A percentile compares a stretch with the other conserved stretches of the same genome.
phyloP scores from a whole-genome alignment of 2,329 filamentous ascomycete species.

The Pezizomycotina sp. region DNA sequence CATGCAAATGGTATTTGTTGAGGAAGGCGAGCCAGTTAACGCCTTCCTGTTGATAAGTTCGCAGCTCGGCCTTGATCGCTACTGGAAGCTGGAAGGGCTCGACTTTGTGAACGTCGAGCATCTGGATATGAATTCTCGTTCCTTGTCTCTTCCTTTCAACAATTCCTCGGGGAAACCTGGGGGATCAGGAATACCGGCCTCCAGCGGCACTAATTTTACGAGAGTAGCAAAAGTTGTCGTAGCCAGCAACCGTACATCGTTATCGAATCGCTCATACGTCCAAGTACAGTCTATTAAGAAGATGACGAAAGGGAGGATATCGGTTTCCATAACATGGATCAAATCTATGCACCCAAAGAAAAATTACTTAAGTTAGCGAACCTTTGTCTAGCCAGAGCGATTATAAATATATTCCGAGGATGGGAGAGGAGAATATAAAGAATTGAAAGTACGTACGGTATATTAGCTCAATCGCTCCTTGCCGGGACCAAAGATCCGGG shows the following conservation, averaged over 20 bases:
- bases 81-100: slow-evolving; percentile 88
- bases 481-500: slow-evolving; percentile 69
- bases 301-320: slow-evolving; percentile 91
- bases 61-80: slow-evolving; percentile 87
- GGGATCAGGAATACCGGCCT: slow-evolving; percentile 92
- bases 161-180: slow-evolving; percentile 80
- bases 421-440: not conserved
- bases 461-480: slow-evolving; percentile 86
- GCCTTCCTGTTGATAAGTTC: slow-evolving; percentile 94
- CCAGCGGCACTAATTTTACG: slow-evolving; percentile 89
- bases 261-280: no score
- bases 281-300: slow-evolving; percentile 97
- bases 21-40: slow-evolving; percentile 98
- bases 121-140: slow-evolving; percentile 94
- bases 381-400: no score
- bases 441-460: slow-evolving; percentile 39
- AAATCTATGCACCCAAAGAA: no score
- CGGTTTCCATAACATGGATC: slow-evolving; percentile 95
- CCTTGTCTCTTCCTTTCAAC: slow-evolving; percentile 75
- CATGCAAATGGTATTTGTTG: slow-evolving; percentile 93
- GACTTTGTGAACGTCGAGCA: slow-evolving; percentile 92
- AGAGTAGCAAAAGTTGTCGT: slow-evolving; percentile 94
- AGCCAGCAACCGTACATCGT: slow-evolving; percentile 81
- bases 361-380: slow-evolving; percentile 6
- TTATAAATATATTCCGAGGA: no score